These are phyloP conservation scores for Dipteronia dyeriana DNA, from an alignment of 345 rosid species.

Conservation along the genomic window DNA sequence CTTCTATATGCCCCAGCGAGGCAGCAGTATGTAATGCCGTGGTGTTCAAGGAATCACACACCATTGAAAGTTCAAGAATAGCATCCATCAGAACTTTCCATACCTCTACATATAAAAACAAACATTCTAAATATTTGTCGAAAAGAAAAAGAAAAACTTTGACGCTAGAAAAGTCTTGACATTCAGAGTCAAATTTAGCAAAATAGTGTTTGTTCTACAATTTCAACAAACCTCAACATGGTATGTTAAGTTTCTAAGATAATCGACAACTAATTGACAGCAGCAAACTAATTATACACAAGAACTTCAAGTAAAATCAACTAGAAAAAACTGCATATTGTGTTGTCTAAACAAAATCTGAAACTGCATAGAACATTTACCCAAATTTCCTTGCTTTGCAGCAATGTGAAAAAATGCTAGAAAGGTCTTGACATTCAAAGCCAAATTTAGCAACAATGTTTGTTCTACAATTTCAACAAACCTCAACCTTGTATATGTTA, in stretches of 20 bases:
- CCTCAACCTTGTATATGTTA: no score
- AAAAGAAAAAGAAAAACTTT: no score
- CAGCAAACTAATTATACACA: background rate
- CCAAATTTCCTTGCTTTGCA: no score
- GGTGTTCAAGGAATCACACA: constrained; percentile 82
- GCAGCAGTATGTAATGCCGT: constrained; percentile 91
- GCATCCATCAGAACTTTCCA: constrained; percentile 64
- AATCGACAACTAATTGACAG: background rate
- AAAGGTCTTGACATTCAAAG: background rate
- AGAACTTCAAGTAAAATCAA: no score
- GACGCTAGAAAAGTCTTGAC: background rate
- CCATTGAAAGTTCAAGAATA: constrained; percentile 82
- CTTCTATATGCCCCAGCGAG: constrained; percentile 74
- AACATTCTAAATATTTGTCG: background rate
- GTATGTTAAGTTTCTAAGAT: no score
- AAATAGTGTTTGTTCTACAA: background rate
- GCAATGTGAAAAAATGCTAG: background rate
- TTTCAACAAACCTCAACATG: background rate
- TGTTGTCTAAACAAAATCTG: no score
- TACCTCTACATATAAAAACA: constrained; percentile 47
- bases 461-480: background rate
- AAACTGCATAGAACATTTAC: no score
- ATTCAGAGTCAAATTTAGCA: background rate
- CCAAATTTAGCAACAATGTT: background rate
- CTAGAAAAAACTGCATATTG: no score